Evolutionary conservation across 78 protist species (phyloP).

Genomic region (Diacronema lutheri): DNA sequence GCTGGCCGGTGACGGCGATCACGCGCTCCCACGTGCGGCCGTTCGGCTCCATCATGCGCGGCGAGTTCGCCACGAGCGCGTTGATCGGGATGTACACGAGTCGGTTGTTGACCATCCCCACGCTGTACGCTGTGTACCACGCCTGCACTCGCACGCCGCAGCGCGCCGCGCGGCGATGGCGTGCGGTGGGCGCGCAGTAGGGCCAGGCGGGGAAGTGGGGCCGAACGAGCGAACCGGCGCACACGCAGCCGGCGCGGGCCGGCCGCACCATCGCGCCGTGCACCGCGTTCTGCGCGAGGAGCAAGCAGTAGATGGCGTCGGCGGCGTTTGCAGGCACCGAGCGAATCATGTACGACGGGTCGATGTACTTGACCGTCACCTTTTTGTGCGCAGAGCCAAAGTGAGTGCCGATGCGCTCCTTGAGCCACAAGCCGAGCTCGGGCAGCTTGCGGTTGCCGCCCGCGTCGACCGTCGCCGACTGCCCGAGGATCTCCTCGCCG

Average conservation of each 20-base stretch:
- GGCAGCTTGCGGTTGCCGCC: slow-evolving; percentile 27
- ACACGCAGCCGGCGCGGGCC: slow-evolving; percentile 5
- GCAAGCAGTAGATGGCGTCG: slow-evolving; percentile 45
- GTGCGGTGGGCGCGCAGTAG: too few species aligned
- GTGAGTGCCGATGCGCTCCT: neutral
- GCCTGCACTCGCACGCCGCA: too few species aligned
- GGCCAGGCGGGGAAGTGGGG: too few species aligned
- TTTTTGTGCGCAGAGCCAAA: neutral
- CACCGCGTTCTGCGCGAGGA: slow-evolving; percentile 45
- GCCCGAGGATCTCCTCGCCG: slow-evolving; percentile 8
- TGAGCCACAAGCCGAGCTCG: slow-evolving; percentile 37
- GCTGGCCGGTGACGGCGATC: neutral
- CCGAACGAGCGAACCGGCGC: too few species aligned
- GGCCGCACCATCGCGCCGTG: slow-evolving; percentile 55
- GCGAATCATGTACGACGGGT: slow-evolving; percentile 63
- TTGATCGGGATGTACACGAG: neutral
- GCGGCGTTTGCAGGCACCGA: slow-evolving; percentile 24
- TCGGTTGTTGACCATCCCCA: neutral
- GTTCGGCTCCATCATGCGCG: neutral
- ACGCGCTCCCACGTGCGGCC: slow-evolving; percentile 12
- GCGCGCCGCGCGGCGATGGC: too few species aligned
- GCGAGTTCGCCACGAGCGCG: neutral
- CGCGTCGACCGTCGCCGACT: slow-evolving; percentile 10
- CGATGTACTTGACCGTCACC: slow-evolving; percentile 48
- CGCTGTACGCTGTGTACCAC: slow-evolving; percentile 2